These are phyloP conservation scores for Tetracladium marchalianum DNA, from an alignment of 495 filamentous ascomycete species.

Conservation along the genomic window DNA sequence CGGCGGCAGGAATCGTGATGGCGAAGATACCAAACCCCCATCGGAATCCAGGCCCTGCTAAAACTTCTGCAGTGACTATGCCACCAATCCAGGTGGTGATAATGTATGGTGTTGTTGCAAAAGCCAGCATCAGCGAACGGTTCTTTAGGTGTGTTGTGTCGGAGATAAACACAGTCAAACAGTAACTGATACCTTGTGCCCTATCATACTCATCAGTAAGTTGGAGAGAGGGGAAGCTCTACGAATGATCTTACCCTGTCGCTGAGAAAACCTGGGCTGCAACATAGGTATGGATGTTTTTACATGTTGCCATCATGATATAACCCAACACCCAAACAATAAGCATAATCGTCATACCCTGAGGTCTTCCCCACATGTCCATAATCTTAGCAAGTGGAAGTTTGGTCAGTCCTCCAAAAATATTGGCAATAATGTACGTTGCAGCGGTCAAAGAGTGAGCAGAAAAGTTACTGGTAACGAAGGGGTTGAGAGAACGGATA, in stretches of 20 bases:
- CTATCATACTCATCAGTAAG: slow-evolving; percentile 17
- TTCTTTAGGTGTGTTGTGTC: slow-evolving; percentile 48
- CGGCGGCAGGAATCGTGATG: slow-evolving; percentile 38
- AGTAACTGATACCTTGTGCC: slow-evolving; percentile 38
- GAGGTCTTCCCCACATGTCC: slow-evolving; percentile 41
- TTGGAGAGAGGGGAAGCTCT: background rate
- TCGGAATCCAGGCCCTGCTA: slow-evolving; percentile 31
- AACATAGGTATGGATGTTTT: slow-evolving; percentile 26
- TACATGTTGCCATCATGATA: slow-evolving; percentile 29
- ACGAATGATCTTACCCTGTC: slow-evolving; percentile 32
- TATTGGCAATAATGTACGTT: slow-evolving; percentile 26
- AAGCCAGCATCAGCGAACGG: slow-evolving; percentile 44
- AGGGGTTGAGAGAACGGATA: slow-evolving; percentile 23
- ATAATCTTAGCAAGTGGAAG: slow-evolving; percentile 47
- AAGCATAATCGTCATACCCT: slow-evolving; percentile 22
- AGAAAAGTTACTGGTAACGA: slow-evolving; percentile 26
- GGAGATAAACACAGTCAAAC: slow-evolving; percentile 46
- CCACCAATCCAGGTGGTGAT: slow-evolving; percentile 39
- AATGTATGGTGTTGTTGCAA: slow-evolving; percentile 46
- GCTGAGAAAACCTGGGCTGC: slow-evolving; percentile 22
- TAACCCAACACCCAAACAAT: slow-evolving; percentile 16
- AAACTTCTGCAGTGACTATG: slow-evolving; percentile 26
- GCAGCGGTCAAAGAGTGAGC: slow-evolving; percentile 27
- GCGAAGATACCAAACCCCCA: slow-evolving; percentile 48
- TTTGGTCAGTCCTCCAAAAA: slow-evolving; percentile 43